A percentile compares a stretch with the other conserved stretches of the same genome.
phyloP scores from a whole-genome alignment of 2,329 filamentous ascomycete species.

The Fusarium sp. region DNA sequence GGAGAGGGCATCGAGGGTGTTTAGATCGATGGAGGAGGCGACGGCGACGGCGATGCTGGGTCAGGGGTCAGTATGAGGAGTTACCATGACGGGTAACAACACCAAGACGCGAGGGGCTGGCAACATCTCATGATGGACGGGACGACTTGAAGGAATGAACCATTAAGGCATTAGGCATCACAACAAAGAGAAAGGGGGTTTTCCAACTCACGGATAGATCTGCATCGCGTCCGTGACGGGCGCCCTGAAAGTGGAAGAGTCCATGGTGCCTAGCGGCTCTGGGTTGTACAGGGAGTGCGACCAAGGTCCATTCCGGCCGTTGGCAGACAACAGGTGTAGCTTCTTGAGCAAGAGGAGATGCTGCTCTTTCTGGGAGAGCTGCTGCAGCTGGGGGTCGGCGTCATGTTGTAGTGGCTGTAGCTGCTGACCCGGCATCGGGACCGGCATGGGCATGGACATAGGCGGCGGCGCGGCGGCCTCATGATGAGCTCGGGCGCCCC shows the following conservation, averaged over 20 bases:
- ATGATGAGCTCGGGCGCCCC: slow-evolving; percentile 32
- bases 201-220: slow-evolving; percentile 41
- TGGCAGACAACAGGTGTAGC: slow-evolving; percentile 39
- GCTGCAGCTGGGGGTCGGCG: slow-evolving; percentile 27
- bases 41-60: slow-evolving; percentile 80
- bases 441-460: slow-evolving; percentile 12
- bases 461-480: slow-evolving; percentile 28
- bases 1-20: slow-evolving; percentile 85
- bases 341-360: slow-evolving; percentile 41
- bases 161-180: slow-evolving; percentile 4
- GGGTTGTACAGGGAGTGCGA: slow-evolving; percentile 40
- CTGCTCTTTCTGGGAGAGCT: slow-evolving; percentile 39
- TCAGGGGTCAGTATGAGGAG: slow-evolving; percentile 21
- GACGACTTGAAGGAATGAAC: not conserved
- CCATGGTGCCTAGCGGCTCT: slow-evolving; percentile 40
- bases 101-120: not conserved
- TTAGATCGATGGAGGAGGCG: slow-evolving; percentile 83
- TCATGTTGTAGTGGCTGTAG: slow-evolving; percentile 27
- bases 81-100: slow-evolving; percentile 19
- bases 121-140: slow-evolving; percentile 27
- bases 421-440: slow-evolving; percentile 34
- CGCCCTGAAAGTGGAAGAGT: slow-evolving; percentile 38
- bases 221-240: slow-evolving; percentile 40
- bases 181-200: not conserved
- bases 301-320: slow-evolving; percentile 43